A percentile compares a stretch with the other conserved stretches of the same genome.
Evolutionary conservation across 257 asterid species (phyloP).

Genomic region (Solanum bulbocastanum): DNA sequence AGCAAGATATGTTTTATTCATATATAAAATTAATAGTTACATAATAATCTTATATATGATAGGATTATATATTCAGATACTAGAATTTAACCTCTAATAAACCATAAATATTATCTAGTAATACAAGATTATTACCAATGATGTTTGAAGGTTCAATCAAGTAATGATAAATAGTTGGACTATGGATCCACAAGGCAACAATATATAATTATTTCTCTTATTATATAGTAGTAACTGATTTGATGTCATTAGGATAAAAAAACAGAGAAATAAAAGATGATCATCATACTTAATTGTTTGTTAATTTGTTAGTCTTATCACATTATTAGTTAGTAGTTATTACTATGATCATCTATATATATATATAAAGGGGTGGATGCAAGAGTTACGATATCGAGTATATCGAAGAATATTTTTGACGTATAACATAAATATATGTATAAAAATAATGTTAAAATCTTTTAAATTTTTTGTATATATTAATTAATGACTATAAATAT

Average conservation of each 20-base stretch:
- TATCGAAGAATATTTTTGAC: too few species aligned
- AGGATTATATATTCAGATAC: neutral
- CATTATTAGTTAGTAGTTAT: neutral
- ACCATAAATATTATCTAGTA: neutral
- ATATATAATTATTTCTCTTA: neutral
- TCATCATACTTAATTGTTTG: neutral
- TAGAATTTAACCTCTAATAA: neutral
- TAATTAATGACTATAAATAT: neutral
- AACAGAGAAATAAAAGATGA: neutral
- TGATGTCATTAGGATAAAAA: neutral
- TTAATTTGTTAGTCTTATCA: neutral
- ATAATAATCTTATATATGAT: neutral
- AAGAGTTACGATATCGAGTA: fast-evolving
- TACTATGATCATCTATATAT: neutral
- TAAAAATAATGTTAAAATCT: too few species aligned
- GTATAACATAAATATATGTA: too few species aligned
- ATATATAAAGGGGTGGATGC: too few species aligned
- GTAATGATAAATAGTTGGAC: neutral
- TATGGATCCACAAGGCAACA: neutral
- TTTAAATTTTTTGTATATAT: neutral
- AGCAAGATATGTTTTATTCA: too few species aligned
- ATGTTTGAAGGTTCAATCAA: neutral
- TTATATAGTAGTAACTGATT: neutral
- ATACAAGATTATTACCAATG: neutral
- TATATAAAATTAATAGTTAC: neutral